Percentiles rank a stretch among this genome's conserved stretches.
Evolutionary conservation across 164 flowering plant genomes (phyloP).

Genomic region (Vitis amurensis): DNA sequence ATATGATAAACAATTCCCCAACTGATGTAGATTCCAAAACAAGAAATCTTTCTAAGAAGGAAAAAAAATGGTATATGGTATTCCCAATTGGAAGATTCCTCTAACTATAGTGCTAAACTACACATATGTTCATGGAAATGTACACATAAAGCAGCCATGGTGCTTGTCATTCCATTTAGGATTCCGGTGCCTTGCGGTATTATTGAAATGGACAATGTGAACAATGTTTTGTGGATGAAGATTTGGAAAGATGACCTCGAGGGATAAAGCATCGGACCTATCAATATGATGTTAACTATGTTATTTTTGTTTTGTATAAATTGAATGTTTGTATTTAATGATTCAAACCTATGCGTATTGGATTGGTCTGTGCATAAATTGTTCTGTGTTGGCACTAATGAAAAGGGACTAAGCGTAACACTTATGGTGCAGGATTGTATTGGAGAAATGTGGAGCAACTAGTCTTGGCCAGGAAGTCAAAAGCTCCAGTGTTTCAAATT

Average conservation of each 20-base stretch:
- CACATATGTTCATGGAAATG: neutral
- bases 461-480: too few species aligned
- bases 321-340: too few species aligned
- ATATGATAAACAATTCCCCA: neutral
- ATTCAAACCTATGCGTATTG: too few species aligned
- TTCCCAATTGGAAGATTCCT: neutral
- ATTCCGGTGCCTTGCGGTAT: neutral
- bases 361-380: too few species aligned
- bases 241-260: neutral
- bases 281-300: too few species aligned
- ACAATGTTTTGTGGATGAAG: neutral
- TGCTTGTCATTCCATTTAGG: neutral
- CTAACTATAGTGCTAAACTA: neutral
- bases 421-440: too few species aligned
- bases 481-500: too few species aligned
- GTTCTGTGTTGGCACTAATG: too few species aligned
- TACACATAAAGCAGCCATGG: neutral
- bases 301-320: too few species aligned
- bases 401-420: too few species aligned
- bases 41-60: slow-evolving; percentile 1
- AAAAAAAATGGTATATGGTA: neutral
- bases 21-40: neutral
- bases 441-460: too few species aligned
- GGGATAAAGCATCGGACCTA: neutral
- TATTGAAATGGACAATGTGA: neutral